Conservation (phyloP, 2,329 filamentous ascomycete species). For the Claviceps monticola region DNA sequence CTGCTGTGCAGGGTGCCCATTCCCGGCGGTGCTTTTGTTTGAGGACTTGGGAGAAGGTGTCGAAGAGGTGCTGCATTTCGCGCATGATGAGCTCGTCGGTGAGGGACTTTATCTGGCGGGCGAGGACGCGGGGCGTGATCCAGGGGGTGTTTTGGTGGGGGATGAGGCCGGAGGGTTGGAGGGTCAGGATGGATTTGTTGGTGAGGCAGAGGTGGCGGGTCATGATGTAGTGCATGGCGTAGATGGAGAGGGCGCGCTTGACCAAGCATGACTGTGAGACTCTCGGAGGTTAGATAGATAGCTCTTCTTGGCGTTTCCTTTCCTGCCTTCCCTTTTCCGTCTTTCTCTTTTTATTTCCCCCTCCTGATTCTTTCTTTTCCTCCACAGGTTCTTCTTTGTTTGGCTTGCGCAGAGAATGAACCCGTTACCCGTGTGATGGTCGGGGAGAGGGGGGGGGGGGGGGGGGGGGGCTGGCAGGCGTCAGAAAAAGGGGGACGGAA, state of each 20-base stretch:
- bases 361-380: neutral
- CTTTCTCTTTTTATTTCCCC: too few species aligned
- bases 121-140: slow-evolving; percentile 39
- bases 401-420: neutral
- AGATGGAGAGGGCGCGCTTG: slow-evolving; percentile 37
- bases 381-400: neutral
- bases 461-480: too few species aligned
- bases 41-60: slow-evolving; percentile 36
- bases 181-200: slow-evolving; percentile 24
- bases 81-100: slow-evolving; percentile 39
- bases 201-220: slow-evolving; percentile 41
- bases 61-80: slow-evolving; percentile 38
- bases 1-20: slow-evolving; percentile 43
- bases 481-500: neutral
- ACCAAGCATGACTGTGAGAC: slow-evolving; percentile 31
- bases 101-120: slow-evolving; percentile 42
- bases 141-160: slow-evolving; percentile 26
- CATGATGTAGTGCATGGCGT: slow-evolving; percentile 44
- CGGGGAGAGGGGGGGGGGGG: too few species aligned
- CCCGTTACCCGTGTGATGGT: neutral
- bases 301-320: neutral
- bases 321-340: neutral
- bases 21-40: slow-evolving; percentile 39
- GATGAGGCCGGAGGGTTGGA: slow-evolving; percentile 28
- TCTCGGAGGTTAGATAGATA: neutral